phyloP scores from a whole-genome alignment of 371 early-diverging fungal species.

The Rhizopus stolonifer region DNA sequence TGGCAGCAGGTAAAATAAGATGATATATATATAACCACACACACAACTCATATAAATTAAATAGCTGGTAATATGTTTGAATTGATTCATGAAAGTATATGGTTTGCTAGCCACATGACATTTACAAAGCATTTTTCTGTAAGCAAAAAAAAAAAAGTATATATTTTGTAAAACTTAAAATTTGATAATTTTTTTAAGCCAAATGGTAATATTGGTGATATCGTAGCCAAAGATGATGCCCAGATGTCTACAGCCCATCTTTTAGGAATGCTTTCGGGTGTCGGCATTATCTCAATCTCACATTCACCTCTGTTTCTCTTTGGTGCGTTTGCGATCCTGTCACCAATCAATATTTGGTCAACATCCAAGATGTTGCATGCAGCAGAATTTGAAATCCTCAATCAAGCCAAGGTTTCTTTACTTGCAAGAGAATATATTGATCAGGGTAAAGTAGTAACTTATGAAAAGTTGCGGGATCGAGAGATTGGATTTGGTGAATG shows the following conservation, averaged over 20 bases:
- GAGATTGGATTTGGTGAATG: slow-evolving; percentile 68
- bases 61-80: slow-evolving; percentile 60
- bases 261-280: slow-evolving; percentile 64
- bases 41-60: too few species aligned
- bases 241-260: slow-evolving; percentile 75
- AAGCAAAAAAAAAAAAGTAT: too few species aligned
- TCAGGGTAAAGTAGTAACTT: slow-evolving; percentile 34
- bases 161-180: too few species aligned
- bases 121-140: slow-evolving; percentile 71
- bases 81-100: slow-evolving; percentile 64
- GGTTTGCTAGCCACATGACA: slow-evolving; percentile 73
- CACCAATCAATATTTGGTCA: slow-evolving; percentile 59
- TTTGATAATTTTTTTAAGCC: slow-evolving; percentile 38
- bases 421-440: slow-evolving; percentile 51
- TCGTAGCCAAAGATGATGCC: slow-evolving; percentile 73
- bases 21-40: too few species aligned
- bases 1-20: slow-evolving; percentile 56
- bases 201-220: slow-evolving; percentile 66
- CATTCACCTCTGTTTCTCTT: slow-evolving; percentile 63
- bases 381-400: slow-evolving; percentile 68
- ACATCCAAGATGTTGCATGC: slow-evolving; percentile 57
- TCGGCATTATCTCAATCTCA: slow-evolving; percentile 57
- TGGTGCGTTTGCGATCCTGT: slow-evolving; percentile 52
- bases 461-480: slow-evolving; percentile 41
- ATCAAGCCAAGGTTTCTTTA: slow-evolving; percentile 60